Percentiles rank a stretch among this genome's conserved stretches.
phyloP scores from a whole-genome alignment of 2,329 filamentous ascomycete species.

The Thielaviopsis euricoi region DNA sequence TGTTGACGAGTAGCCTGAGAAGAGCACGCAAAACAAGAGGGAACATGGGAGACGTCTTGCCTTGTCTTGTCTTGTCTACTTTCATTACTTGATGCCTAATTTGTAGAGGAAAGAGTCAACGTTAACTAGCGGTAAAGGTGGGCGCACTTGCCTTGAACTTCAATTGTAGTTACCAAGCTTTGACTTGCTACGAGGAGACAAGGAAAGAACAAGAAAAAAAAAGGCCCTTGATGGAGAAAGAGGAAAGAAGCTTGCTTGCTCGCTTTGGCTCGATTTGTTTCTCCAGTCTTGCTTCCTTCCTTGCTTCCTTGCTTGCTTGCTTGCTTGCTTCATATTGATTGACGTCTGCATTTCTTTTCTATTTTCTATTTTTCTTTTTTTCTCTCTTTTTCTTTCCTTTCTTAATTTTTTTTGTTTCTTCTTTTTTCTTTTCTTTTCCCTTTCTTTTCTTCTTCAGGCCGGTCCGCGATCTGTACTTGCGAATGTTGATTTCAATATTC shows the following conservation, averaged over 20 bases:
- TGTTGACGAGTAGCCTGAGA: no score
- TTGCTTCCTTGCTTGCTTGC: not conserved
- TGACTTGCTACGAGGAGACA: no score
- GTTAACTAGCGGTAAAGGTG: no score
- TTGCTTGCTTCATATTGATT: not conserved
- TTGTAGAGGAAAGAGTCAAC: no score
- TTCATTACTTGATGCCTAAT: no score
- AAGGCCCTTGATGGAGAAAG: not conserved
- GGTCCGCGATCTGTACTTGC: slow-evolving; percentile 6
- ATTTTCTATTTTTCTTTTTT: slow-evolving; percentile 1
- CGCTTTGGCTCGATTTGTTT: not conserved
- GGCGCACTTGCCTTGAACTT: no score
- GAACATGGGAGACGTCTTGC: no score
- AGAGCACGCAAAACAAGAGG: no score
- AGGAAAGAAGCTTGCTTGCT: not conserved
- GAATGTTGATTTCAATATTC: not conserved
- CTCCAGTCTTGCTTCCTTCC: no score
- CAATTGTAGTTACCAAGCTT: no score
- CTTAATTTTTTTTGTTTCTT: slow-evolving; percentile 8
- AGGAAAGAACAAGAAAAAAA: not conserved
- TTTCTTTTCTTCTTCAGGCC: slow-evolving; percentile 1
- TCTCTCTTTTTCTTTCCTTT: slow-evolving; percentile 12
- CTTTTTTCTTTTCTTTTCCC: not conserved
- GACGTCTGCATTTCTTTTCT: not conserved
- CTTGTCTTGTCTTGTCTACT: no score